Evolutionary conservation across 2,329 filamentous ascomycete genomes (phyloP), one percentile per base, ranked within the genome.

Genomic region (Fusarium pseudoanthophilum): DNA sequence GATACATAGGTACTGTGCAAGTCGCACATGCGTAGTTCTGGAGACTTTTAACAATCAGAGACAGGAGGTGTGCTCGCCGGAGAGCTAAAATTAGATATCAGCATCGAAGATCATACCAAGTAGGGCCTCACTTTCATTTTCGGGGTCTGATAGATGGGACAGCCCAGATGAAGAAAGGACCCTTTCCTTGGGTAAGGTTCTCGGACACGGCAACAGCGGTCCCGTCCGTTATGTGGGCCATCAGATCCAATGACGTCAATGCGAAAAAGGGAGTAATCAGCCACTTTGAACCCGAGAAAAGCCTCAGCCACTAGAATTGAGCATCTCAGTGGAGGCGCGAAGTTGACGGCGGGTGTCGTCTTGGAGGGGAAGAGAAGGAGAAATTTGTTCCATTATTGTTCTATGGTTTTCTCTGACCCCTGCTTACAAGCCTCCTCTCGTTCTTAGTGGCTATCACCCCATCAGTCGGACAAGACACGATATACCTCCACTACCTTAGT

Each of bases 381-480:
- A 71, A 59, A 49, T 49, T 46, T 62, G 64, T 72, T 69, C 70
- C 58, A 72, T 63, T 60, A 73, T 56, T 73, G 43, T 74, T 73
- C 71, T 71, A 48, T 36, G 39, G 42, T 55, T 66, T 61, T 68
- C 62, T 57, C 53, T 57, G 18, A 58, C 57, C 71, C 70, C 71
- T 74, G 21, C 71, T 63, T 57, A 13, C 15, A 40, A 28, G 51
- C 26, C 36, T 28, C 36, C 36, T 65, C 30, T 30, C n/a, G 10
- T 58, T 60, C 51, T 61, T 69, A 72, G 53, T 59, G 58, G 69
- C 52, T 30, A 60, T 69, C 62, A 59, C 57, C 66, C 72, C 64
- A 62, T 66, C 59, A 26, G 39, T 34, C 24, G 26, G 42, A 60
- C 65, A 58, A 59, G 66, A 32, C 48, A 61, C 36, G 36, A 62